Conservation (phyloP, 2,329 filamentous ascomycete species). For the Colletotrichum eremochloae region DNA sequence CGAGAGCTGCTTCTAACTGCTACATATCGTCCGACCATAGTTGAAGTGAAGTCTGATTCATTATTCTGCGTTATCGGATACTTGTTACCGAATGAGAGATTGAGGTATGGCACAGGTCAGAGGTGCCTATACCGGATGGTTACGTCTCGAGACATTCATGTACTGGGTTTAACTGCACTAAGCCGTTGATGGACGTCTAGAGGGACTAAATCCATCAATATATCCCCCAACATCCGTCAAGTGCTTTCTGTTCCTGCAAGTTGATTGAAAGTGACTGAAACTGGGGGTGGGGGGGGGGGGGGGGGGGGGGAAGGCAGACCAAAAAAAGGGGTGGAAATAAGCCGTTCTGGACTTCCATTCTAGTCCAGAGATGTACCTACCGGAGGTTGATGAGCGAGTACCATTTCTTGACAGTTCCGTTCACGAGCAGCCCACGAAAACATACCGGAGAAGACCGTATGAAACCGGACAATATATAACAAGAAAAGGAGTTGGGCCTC, state of each 20-base stretch:
- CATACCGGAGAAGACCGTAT: not conserved
- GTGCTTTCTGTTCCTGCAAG: not conserved
- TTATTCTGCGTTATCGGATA: no score
- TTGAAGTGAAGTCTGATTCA: no score
- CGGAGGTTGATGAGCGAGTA: not conserved
- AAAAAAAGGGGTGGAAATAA: not conserved
- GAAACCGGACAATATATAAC: not conserved
- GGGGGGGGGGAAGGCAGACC: not conserved
- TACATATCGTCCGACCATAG: not conserved
- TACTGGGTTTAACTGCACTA: no score
- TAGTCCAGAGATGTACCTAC: no score
- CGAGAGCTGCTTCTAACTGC: not conserved
- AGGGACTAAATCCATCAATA: no score
- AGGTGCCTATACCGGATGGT: no score
- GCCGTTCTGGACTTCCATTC: not conserved
- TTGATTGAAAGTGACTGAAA: not conserved
- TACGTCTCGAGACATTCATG: no score
- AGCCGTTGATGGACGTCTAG: no score
- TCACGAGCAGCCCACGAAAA: not conserved
- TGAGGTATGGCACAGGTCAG: no score
- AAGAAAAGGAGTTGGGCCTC: conserved; percentile 1
- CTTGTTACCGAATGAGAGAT: no score
- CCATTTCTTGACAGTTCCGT: not conserved
- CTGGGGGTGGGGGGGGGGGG: no score
- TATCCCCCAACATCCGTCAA: not conserved